Percentiles rank a stretch among this genome's conserved stretches.
phyloP scores from a whole-genome alignment of 768 basidiomycete species.

The Boletus coccyginus region DNA sequence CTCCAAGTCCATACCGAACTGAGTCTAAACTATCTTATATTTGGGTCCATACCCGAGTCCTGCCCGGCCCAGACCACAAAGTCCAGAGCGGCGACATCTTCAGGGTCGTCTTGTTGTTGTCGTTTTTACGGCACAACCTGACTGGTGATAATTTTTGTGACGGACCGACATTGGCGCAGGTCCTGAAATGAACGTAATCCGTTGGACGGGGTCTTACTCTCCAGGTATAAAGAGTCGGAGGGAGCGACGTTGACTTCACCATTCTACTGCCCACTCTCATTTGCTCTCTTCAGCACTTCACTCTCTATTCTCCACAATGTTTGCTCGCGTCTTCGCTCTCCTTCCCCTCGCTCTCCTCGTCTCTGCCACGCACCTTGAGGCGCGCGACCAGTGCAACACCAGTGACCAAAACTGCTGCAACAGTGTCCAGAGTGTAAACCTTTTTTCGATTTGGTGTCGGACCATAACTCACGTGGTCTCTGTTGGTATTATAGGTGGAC shows the following conservation, averaged over 20 bases:
- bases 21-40: too few relatives aligned
- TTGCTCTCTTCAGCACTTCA: not conserved
- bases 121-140: conserved; percentile 1
- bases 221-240: conserved; percentile 12
- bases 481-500: too few relatives aligned
- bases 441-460: too few relatives aligned
- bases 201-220: not conserved
- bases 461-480: too few relatives aligned
- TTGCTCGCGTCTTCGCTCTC: conserved; percentile 18
- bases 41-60: too few relatives aligned
- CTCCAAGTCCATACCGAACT: too few relatives aligned
- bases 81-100: too few relatives aligned
- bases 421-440: too few relatives aligned
- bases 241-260: too few relatives aligned
- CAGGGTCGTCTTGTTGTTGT: too few relatives aligned
- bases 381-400: conserved; percentile 12
- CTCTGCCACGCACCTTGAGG: conserved; percentile 4
- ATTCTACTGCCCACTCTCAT: not conserved
- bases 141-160: not conserved
- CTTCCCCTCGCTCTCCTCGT: conserved; percentile 17
- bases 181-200: conserved; percentile 1
- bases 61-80: too few relatives aligned
- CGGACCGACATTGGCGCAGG: too few relatives aligned
- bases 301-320: conserved; percentile 1
- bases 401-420: conserved; percentile 9